Base-by-base conservation (phyloP, 2,329 filamentous ascomycete genomes). In the Cladosporium phlei region DNA sequence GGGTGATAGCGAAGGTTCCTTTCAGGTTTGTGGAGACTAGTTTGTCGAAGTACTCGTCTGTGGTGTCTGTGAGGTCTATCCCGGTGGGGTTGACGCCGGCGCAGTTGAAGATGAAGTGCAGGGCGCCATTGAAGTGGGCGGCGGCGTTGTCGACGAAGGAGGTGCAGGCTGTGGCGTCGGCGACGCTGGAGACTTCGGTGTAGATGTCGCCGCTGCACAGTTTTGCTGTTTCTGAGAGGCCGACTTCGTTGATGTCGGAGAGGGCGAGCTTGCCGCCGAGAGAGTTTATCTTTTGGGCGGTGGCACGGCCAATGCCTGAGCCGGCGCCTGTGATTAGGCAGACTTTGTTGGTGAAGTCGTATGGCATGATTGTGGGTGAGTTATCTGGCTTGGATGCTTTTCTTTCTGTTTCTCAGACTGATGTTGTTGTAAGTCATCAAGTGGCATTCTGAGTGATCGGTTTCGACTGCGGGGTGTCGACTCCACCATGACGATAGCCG, bases 61-160 rank as follows among this genome's bases (percentile, higher is more conserved):
- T 62, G 14, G 67, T 63, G 2, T 64, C 62, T 6, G 57, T 56
- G 19, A 71, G 51, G 1, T 60, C 55, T 9, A 58, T 62, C 9
- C 62, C 52, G 2, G 60, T 63, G 2, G 62, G 62, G 43, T 63
- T 65, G 2, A 66, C 61, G 11, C 66, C 66, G 1, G 69, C 69
- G 46, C 64, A 66, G 43, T 74, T 72, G 44, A 70, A 68, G 1
- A 72, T 66, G 5, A 68, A 63, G 34, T 74, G 66, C 0, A 75
- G 50, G 7, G 52, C 52, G 6, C 59, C 56, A 11, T 30, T 14
- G 25, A 66, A 53, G 2, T 30, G 46, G 2, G 38, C 27, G 3
- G 61, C 29, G 7, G 60, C 54, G 19, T 48, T 46, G 3, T 45
- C 24, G 7, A 66, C 50, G 28, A 61, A 62, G 0, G 40, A 37